Conservation (phyloP, 768 basidiomycete species). For the Leccinum subtestaceum region DNA sequence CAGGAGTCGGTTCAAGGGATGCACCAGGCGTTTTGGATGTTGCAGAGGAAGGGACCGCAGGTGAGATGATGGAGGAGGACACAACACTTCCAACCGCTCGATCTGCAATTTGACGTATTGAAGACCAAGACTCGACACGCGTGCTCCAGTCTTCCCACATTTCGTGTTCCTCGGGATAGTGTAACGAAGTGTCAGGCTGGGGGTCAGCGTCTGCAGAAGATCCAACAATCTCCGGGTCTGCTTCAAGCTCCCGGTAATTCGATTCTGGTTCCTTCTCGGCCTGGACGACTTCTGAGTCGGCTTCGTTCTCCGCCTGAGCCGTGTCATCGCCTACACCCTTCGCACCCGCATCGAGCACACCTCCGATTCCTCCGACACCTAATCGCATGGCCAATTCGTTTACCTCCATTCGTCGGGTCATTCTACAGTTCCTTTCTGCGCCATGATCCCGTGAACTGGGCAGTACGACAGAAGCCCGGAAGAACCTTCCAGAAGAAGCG, state of each 20-base stretch:
- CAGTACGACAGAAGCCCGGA: slow-evolving; percentile 68
- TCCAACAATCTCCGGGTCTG: slow-evolving; percentile 14
- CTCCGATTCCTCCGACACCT: slow-evolving; percentile 75
- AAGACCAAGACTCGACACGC: slow-evolving; percentile 64
- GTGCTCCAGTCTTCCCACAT: slow-evolving; percentile 70
- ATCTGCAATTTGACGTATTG: slow-evolving; percentile 71
- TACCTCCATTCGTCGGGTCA: slow-evolving; percentile 65
- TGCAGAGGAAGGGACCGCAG: slow-evolving; percentile 7
- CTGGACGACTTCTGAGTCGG: slow-evolving; percentile 3
- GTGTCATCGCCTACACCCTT: not conserved
- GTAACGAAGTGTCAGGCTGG: slow-evolving; percentile 2
- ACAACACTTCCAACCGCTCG: slow-evolving; percentile 68
- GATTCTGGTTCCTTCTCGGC: slow-evolving; percentile 3
- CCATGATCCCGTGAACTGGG: slow-evolving; percentile 54
- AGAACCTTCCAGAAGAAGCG: slow-evolving; percentile 41
- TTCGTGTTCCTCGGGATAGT: slow-evolving; percentile 25
- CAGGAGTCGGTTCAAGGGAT: slow-evolving; percentile 46
- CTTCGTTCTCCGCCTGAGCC: slow-evolving; percentile 2
- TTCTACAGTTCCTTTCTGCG: slow-evolving; percentile 55
- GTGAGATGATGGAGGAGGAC: slow-evolving; percentile 25
- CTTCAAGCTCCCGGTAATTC: slow-evolving; percentile 16
- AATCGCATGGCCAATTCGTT: slow-evolving; percentile 84
- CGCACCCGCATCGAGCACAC: slow-evolving; percentile 43
- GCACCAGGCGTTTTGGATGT: slow-evolving; percentile 20
- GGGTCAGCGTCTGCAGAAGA: slow-evolving; percentile 16